Percentiles rank a stretch among this genome's conserved stretches.
Evolutionary conservation across 2,329 filamentous ascomycete species (phyloP).

Genomic region (Truncatella angustata): DNA sequence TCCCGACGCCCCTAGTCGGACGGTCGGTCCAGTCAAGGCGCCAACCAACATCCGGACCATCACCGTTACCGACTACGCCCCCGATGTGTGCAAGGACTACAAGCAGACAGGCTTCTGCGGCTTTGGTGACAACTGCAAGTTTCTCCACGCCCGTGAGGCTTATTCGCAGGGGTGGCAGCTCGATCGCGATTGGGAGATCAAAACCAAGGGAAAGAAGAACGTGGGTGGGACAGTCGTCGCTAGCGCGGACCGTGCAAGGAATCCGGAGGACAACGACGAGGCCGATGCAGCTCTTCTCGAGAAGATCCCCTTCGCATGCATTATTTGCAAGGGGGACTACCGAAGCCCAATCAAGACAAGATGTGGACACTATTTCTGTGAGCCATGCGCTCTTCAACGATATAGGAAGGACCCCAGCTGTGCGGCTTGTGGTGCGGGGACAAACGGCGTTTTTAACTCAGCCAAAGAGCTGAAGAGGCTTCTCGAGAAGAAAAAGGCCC

Average conservation of each 20-base stretch:
- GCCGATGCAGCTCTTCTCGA: constrained; percentile 70
- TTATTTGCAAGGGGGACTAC: constrained; percentile 80
- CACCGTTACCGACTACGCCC: constrained; percentile 85
- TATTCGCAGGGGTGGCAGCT: constrained; percentile 94
- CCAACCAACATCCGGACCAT: constrained; percentile 87
- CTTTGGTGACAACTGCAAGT: constrained; percentile 81
- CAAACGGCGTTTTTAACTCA: constrained; percentile 84
- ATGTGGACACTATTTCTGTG: constrained; percentile 96
- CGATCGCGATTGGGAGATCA: constrained; percentile 89
- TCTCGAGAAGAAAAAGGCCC: constrained; percentile 68
- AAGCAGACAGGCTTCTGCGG: constrained; percentile 73
- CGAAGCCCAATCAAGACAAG: constrained; percentile 80
- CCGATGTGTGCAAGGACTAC: constrained; percentile 94
- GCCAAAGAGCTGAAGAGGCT: constrained; percentile 82
- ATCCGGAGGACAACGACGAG: constrained; percentile 39
- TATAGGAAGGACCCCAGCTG: constrained; percentile 87
- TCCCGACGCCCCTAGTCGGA: constrained; percentile 65
- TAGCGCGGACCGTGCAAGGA: constrained; percentile 49
- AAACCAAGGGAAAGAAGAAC: constrained; percentile 68
- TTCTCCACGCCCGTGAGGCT: constrained; percentile 72
- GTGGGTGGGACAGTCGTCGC: constrained; percentile 60
- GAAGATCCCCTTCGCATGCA: constrained; percentile 84
- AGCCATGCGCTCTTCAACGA: constrained; percentile 79
- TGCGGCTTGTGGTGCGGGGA: constrained; percentile 80
- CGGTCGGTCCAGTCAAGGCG: constrained; percentile 83